phyloP scores from a whole-genome alignment of 257 asterid species.

The Scutellaria minor region DNA sequence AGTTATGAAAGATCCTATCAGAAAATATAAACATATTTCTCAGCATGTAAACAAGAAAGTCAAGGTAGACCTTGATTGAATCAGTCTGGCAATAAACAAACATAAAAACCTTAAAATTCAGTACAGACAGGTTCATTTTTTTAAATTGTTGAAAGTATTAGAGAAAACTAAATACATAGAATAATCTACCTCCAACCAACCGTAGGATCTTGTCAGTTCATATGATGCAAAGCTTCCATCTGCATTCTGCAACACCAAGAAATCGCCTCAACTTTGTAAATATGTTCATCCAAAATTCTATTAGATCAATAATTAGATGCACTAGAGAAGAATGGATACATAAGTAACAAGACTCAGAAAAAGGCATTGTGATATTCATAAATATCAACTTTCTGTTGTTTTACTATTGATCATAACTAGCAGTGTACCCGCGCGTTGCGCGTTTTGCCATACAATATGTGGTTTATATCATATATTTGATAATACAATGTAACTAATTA shows the following conservation, averaged over 20 bases:
- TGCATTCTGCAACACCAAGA: constrained; percentile 62
- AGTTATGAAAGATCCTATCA: neutral
- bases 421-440: too few relatives aligned
- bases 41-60: too few relatives aligned
- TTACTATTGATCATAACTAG: constrained; percentile 15
- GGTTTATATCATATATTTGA: too few relatives aligned
- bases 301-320: constrained; percentile 14
- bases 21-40: too few relatives aligned
- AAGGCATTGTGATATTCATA: constrained; percentile 21
- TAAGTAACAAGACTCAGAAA: constrained; percentile 20
- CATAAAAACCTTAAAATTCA: constrained; percentile 9
- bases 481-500: too few relatives aligned
- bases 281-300: constrained; percentile 2
- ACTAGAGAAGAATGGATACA: constrained; percentile 7
- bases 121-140: constrained; percentile 7
- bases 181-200: constrained; percentile 91
- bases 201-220: constrained; percentile 96
- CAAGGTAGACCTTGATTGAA: neutral
- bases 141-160: constrained; percentile 6
- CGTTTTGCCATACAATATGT: too few relatives aligned
- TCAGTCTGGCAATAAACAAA: constrained; percentile 18
- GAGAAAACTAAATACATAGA: constrained; percentile 20
- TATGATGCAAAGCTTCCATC: constrained; percentile 95
- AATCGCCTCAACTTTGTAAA: constrained; percentile 38
- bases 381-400: neutral